Percentiles rank a stretch among this genome's conserved stretches.
Evolutionary conservation across 2,329 filamentous ascomycete genomes (phyloP).

Genomic region (Fusarium nisikadoi): DNA sequence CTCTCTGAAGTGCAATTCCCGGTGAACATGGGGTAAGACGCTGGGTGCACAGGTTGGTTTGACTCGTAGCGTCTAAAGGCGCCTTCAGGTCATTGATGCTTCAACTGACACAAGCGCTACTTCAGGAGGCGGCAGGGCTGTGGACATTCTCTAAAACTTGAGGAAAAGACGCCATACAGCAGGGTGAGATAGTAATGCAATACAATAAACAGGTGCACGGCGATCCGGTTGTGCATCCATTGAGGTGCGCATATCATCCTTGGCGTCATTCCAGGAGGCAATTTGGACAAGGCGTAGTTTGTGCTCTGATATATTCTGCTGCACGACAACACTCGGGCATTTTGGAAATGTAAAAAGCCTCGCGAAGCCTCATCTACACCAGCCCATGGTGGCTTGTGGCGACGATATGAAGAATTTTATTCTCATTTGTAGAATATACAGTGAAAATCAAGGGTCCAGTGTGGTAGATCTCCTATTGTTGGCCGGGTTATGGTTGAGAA

Average conservation of each 20-base stretch:
- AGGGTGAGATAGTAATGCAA: slow-evolving; percentile 1
- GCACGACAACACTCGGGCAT: slow-evolving; percentile 1
- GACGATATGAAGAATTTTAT: slow-evolving; percentile 18
- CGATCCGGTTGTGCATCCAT: not conserved
- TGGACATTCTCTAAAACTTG: not conserved
- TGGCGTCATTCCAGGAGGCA: slow-evolving; percentile 23
- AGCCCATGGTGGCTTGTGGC: slow-evolving; percentile 19
- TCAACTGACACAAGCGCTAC: slow-evolving; percentile 32
- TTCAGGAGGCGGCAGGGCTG: slow-evolving; percentile 16
- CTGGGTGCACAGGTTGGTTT: slow-evolving; percentile 30
- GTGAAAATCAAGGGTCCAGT: slow-evolving; percentile 25
- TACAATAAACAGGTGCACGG: slow-evolving; percentile 20
- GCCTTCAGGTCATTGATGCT: slow-evolving; percentile 20
- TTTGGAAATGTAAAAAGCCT: not conserved
- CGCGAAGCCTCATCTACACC: not conserved
- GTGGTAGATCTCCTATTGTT: slow-evolving; percentile 30
- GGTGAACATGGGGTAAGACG: slow-evolving; percentile 24
- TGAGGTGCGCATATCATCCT: slow-evolving; percentile 10
- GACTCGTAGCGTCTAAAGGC: slow-evolving; percentile 19
- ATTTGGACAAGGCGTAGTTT: slow-evolving; percentile 8
- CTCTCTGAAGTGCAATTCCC: slow-evolving; percentile 14
- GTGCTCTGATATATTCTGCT: not conserved
- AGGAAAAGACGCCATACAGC: slow-evolving; percentile 20
- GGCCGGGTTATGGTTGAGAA: slow-evolving; percentile 16
- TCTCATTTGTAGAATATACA: slow-evolving; percentile 10